A percentile compares a stretch with the other conserved stretches of the same genome.
Conservation (phyloP, 2,329 filamentous ascomycete species). For the Coniella vitis region DNA sequence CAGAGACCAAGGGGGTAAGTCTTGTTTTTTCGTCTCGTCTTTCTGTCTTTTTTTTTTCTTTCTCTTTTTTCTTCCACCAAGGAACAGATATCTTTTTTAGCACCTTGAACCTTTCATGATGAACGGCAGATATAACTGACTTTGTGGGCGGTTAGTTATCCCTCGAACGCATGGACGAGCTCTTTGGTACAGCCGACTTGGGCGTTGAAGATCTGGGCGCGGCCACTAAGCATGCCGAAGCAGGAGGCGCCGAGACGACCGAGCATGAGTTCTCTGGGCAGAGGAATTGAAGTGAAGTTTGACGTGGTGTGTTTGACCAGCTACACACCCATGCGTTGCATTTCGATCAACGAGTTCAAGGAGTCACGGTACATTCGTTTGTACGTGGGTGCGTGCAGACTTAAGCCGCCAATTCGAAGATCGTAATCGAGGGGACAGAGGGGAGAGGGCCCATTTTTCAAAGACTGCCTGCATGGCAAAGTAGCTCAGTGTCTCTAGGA, state of each 20-base stretch:
- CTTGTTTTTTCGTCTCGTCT: background rate
- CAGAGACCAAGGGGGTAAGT: conserved; percentile 20
- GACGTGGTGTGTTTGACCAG: background rate
- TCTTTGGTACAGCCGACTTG: conserved; percentile 20
- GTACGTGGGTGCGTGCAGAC: too few relatives aligned
- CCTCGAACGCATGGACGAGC: conserved; percentile 23
- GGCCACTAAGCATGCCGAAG: conserved; percentile 9
- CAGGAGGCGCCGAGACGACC: conserved; percentile 2
- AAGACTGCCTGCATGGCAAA: too few relatives aligned
- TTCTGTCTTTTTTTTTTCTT: background rate
- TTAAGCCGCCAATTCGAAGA: too few relatives aligned
- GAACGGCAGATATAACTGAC: conserved; percentile 2
- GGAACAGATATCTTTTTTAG: too few relatives aligned
- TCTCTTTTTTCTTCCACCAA: background rate
- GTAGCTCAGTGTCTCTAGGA: too few relatives aligned
- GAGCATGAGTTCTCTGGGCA: conserved; percentile 3
- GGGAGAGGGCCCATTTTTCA: too few relatives aligned
- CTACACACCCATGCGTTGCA: background rate
- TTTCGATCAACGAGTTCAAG: too few relatives aligned
- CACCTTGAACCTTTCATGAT: too few relatives aligned
- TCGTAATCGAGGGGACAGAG: too few relatives aligned
- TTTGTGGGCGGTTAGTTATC: conserved; percentile 11
- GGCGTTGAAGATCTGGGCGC: conserved; percentile 18
- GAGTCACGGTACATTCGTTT: too few relatives aligned
- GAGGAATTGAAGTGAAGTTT: background rate